Evolutionary conservation across 2,329 filamentous ascomycete genomes (phyloP), one percentile per base, ranked within the genome.

Genomic region (Parascedosporium putredinis): DNA sequence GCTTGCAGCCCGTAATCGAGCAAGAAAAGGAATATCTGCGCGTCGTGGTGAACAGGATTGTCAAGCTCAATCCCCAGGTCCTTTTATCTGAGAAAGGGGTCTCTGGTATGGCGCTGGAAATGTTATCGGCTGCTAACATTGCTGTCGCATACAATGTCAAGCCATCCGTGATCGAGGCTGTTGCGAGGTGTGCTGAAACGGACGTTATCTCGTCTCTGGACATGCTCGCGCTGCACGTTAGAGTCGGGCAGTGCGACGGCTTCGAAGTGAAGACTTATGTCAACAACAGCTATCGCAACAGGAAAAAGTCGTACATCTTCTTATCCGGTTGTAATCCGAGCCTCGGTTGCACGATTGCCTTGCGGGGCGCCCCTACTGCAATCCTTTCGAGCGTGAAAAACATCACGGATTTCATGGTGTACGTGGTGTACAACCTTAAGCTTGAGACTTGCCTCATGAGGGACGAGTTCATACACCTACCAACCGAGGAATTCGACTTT

Each of bases 381-480:
- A 73, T 81, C 1, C 74, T 98, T 16, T 73, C 81, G 1, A 86
- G 83, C 57, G 81, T 98, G 64, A 98, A 98, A 67, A 79, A 82
- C 48, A 93, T 98, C 56, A 93, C 91, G 9, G 93, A 98, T 62
- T 97, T 98, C 62, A 96, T 98, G 91, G 86, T 94, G 33, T 98
- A 97, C 58, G 94, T 98, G 18, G 90, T 97, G 10, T 98, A 98
- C 67, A 98, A 96, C 59, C 74, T 98, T 49, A 95, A 95, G 62
- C 75, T 98, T 12, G 93, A 98, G 67, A 95, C 93, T 1, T 95
- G 87, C 57, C 72, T 98, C 43, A 87, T 98, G 77, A 79, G 88
- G 48, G 93, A 98, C 63, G 90, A 95, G 59, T 95, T 88, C 57
- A 85, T 95, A 14, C 79, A 90, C 54, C 84, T 94, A 20, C 89